These are phyloP conservation scores for Candida ovalis DNA, from an alignment of 805 yeast genomes.

Conservation along the genomic window DNA sequence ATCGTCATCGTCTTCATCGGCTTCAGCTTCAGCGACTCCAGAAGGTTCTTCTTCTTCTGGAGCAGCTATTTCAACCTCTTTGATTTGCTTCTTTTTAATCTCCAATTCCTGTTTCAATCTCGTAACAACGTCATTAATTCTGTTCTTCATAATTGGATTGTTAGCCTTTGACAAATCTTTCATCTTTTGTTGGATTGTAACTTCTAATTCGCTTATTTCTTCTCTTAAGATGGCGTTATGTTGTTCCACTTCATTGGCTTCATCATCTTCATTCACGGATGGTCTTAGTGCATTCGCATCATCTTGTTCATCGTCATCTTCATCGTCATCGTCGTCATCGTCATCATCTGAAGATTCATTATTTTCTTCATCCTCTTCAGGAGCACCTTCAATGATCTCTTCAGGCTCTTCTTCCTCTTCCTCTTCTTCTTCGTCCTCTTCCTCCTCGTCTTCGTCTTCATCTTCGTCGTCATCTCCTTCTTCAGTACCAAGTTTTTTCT, in stretches of 20 bases:
- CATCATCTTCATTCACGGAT: slow-evolving; percentile 25
- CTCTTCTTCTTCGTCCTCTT: slow-evolving; percentile 45
- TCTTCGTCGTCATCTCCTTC: slow-evolving; percentile 41
- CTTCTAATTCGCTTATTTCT: slow-evolving; percentile 78
- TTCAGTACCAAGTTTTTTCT: slow-evolving; percentile 41
- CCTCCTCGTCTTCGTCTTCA: slow-evolving; percentile 40
- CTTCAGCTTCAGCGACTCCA: slow-evolving; percentile 35
- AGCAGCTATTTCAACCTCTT: slow-evolving; percentile 26
- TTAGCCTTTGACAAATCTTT: slow-evolving; percentile 67
- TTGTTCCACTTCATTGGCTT: slow-evolving; percentile 49
- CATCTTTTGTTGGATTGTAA: slow-evolving; percentile 71
- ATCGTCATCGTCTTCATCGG: slow-evolving; percentile 14
- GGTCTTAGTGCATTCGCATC: slow-evolving; percentile 36
- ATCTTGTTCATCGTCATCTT: slow-evolving; percentile 42
- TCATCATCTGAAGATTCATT: slow-evolving; percentile 43
- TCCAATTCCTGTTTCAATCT: slow-evolving; percentile 81
- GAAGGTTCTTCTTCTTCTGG: background rate
- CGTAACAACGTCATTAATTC: slow-evolving; percentile 77
- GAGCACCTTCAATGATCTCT: slow-evolving; percentile 42
- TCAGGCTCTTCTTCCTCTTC: slow-evolving; percentile 39
- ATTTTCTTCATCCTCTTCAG: slow-evolving; percentile 41
- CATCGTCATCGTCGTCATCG: slow-evolving; percentile 47
- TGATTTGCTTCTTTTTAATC: slow-evolving; percentile 65
- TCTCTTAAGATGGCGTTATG: slow-evolving; percentile 76
- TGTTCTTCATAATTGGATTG: slow-evolving; percentile 80